Evolutionary conservation across 352 stramenopile genomes (phyloP).

Genomic region (Pythium phragmitis): DNA sequence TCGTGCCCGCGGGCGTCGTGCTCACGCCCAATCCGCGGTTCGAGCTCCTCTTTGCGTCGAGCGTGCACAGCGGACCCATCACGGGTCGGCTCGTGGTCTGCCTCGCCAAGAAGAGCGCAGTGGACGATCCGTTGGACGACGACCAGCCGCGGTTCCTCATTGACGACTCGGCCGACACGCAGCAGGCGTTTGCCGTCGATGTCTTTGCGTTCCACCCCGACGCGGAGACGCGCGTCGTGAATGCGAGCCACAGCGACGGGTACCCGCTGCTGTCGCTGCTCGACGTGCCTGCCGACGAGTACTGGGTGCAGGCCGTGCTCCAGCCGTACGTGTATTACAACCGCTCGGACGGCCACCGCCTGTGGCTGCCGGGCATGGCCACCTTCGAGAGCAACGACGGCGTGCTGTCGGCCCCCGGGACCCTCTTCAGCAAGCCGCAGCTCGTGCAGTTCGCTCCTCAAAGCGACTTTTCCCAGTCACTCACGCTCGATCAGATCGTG

Average conservation of each 20-base stretch:
- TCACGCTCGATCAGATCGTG: conserved; percentile 51
- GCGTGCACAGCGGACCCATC: conserved; percentile 33
- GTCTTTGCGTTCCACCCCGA: conserved; percentile 48
- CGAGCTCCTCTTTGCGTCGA: conserved; percentile 37
- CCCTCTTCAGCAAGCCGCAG: conserved; percentile 55
- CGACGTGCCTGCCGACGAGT: conserved; percentile 47
- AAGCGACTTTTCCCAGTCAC: conserved; percentile 35
- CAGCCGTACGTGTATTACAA: conserved; percentile 69
- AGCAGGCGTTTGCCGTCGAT: conserved; percentile 64
- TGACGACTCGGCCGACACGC: conserved; percentile 42
- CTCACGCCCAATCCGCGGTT: conserved; percentile 34
- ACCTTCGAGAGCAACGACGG: conserved; percentile 58
- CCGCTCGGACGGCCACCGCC: conserved; percentile 42
- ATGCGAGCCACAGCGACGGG: conserved; percentile 39
- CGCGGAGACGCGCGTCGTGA: conserved; percentile 40
- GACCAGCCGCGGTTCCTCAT: conserved; percentile 61
- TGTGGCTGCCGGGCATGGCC: conserved; percentile 52
- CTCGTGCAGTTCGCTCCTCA: conserved; percentile 39
- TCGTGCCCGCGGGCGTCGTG: not conserved
- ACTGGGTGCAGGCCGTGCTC: conserved; percentile 64
- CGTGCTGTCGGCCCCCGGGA: conserved; percentile 55
- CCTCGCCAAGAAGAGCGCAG: conserved; percentile 45
- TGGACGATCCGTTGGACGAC: conserved; percentile 43
- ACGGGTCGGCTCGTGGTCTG: conserved; percentile 61
- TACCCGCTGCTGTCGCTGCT: conserved; percentile 47